phyloP scores from a whole-genome alignment of 495 filamentous ascomycete genomes.

The Gamarada debralockiae region DNA sequence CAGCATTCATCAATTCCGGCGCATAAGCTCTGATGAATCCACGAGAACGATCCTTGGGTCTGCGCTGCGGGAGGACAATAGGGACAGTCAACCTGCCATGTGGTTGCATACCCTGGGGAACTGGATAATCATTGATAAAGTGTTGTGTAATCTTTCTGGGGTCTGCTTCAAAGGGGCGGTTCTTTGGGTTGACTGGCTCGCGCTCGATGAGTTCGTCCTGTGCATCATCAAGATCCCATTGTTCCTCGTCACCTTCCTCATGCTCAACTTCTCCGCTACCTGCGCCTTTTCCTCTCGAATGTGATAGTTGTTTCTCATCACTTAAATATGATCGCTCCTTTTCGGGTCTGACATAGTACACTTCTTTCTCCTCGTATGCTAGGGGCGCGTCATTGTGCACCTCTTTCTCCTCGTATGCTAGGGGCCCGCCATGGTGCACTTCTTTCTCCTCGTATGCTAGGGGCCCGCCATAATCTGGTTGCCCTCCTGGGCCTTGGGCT shows the following conservation, averaged over 20 bases:
- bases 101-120: constrained; percentile 31
- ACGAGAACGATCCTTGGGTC: constrained; percentile 35
- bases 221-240: constrained; percentile 48
- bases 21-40: constrained; percentile 48
- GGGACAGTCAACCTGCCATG: constrained; percentile 35
- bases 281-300: too few relatives aligned
- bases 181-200: neutral
- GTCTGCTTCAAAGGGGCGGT: neutral
- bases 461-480: too few relatives aligned
- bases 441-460: neutral
- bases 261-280: constrained; percentile 2
- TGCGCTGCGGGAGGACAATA: constrained; percentile 43
- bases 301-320: too few relatives aligned
- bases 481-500: too few relatives aligned
- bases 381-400: neutral
- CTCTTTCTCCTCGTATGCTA: neutral
- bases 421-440: neutral
- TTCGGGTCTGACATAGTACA: too few relatives aligned
- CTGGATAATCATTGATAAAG: constrained; percentile 37
- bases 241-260: constrained; percentile 31
- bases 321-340: too few relatives aligned
- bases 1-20: constrained; percentile 40
- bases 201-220: constrained; percentile 28
- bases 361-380: neutral
- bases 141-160: constrained; percentile 13